Evolutionary conservation across 768 basidiomycete species (phyloP).

Genomic region (Phaeolepiota aurea): DNA sequence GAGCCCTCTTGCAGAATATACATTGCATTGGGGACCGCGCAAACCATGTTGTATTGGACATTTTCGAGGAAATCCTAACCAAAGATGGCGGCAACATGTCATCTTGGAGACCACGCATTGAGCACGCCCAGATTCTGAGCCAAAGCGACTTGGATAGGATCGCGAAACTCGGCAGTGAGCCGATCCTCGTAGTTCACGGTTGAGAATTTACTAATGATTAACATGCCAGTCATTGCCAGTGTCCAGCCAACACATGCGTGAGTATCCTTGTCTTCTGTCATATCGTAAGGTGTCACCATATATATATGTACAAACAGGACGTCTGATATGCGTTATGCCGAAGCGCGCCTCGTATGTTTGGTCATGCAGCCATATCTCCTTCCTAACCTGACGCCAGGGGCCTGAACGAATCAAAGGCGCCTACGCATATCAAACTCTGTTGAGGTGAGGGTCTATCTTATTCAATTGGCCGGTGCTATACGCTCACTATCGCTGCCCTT

Average conservation of each 20-base stretch:
- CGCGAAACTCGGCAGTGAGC: conserved; percentile 65
- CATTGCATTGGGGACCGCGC: conserved; percentile 88
- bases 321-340: conserved; percentile 91
- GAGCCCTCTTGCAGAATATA: no score
- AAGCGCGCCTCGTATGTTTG: conserved; percentile 55
- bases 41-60: conserved; percentile 75
- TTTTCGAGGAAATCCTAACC: conserved; percentile 53
- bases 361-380: background rate
- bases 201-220: background rate
- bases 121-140: conserved; percentile 89
- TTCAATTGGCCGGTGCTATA: background rate
- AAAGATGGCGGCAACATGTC: conserved; percentile 26
- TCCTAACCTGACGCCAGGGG: conserved; percentile 37
- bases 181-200: background rate
- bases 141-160: conserved; percentile 59
- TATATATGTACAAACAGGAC: conserved; percentile 40
- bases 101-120: conserved; percentile 68
- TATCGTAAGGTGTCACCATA: background rate
- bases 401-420: conserved; percentile 76
- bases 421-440: conserved; percentile 80
- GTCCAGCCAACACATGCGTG: conserved; percentile 92
- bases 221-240: conserved; percentile 66
- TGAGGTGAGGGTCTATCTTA: conserved; percentile 21
- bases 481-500: background rate
- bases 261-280: conserved; percentile 14